Percentiles rank a stretch among this genome's conserved stretches.
Evolutionary conservation across 441 rosid species (phyloP).

Genomic region (Corymbia calophylla): DNA sequence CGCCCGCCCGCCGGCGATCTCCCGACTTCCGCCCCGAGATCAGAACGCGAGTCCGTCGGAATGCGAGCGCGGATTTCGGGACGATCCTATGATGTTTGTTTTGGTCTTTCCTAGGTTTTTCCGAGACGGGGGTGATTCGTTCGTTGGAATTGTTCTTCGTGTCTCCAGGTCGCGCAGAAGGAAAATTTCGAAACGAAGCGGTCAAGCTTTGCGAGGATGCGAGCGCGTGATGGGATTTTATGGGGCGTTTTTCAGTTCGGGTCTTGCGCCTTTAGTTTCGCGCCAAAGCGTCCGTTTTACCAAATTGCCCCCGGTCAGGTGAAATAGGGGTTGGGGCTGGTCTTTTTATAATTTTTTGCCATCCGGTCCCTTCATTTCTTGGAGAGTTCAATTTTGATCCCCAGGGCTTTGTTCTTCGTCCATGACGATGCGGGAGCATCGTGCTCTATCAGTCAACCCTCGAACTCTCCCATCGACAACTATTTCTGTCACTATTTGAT

Average conservation of each 20-base stretch:
- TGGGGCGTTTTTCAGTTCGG: slow-evolving; percentile 14
- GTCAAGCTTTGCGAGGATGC: slow-evolving; percentile 1
- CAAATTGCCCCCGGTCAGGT: neutral
- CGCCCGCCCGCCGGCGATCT: neutral
- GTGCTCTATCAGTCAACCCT: no score
- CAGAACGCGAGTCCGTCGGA: neutral
- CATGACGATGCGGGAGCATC: no score
- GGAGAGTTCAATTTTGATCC: neutral
- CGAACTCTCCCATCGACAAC: no score
- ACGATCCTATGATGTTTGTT: neutral
- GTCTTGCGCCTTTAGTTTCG: slow-evolving; percentile 27
- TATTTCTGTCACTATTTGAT: no score
- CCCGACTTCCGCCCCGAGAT: neutral
- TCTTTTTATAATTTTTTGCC: neutral
- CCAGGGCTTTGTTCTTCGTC: neutral
- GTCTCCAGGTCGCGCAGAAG: neutral
- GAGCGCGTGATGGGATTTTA: neutral
- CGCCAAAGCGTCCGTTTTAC: neutral
- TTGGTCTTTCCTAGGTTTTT: neutral
- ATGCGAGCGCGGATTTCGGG: neutral
- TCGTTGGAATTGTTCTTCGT: neutral
- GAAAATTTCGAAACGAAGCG: neutral
- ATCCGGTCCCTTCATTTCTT: neutral
- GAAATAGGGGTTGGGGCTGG: neutral
- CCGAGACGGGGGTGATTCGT: neutral